Evolutionary conservation across 345 rosid species (phyloP).

Genomic region (Eucalyptus caleyi): DNA sequence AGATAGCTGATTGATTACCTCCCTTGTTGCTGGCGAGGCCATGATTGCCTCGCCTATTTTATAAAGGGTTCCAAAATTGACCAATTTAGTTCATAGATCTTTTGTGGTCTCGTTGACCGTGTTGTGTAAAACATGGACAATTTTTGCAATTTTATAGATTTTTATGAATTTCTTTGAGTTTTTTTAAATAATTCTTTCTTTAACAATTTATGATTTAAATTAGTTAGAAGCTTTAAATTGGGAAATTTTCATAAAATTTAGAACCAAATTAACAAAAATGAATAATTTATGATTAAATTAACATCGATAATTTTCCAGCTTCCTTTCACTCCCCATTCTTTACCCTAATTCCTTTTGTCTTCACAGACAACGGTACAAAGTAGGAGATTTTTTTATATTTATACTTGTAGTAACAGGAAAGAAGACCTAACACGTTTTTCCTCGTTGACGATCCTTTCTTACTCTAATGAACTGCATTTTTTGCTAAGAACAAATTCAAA

Average conservation of each 20-base stretch:
- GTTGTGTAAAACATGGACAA: no score
- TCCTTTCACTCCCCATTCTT: not conserved
- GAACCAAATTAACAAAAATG: no score
- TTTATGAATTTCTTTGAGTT: no score
- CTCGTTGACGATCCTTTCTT: not conserved
- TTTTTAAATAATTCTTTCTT: no score
- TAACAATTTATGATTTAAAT: no score
- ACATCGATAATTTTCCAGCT: no score
- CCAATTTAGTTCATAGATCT: no score
- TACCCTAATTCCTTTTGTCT: not conserved
- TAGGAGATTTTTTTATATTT: not conserved
- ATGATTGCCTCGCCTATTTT: not conserved
- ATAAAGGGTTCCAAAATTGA: no score
- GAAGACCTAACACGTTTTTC: not conserved
- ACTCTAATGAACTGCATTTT: not conserved
- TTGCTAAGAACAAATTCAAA: not conserved
- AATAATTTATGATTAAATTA: no score
- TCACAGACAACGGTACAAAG: not conserved
- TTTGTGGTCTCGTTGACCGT: not conserved
- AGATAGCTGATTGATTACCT: rapidly evolving
- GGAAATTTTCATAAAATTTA: not conserved
- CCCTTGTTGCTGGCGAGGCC: rapidly evolving
- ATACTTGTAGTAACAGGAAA: not conserved
- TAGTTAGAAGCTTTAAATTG: rapidly evolving
- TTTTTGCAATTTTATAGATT: no score